A percentile compares a stretch with the other conserved stretches of the same genome.
Conservation (phyloP, 176 grass and related monocot species). For the Olyra latifolia region DNA sequence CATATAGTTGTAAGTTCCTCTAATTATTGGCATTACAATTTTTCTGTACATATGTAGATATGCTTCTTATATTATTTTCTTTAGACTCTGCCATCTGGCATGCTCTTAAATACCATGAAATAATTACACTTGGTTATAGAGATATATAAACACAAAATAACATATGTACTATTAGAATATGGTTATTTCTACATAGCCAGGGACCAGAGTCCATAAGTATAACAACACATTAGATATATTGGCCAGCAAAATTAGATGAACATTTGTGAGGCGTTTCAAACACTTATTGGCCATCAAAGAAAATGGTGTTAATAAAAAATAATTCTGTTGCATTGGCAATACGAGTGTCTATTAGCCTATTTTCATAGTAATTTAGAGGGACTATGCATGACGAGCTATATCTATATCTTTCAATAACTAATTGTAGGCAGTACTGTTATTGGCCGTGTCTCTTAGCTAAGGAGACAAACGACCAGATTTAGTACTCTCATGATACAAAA, state of each 20-base stretch:
- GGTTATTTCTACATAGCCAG: neutral
- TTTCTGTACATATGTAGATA: neutral
- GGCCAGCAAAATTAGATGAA: neutral
- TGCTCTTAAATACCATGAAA: neutral
- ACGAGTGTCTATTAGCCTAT: neutral
- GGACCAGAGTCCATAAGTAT: neutral
- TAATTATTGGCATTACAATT: neutral
- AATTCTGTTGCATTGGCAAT: neutral
- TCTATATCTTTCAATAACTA: neutral
- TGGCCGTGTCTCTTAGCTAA: neutral
- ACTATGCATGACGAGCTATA: neutral
- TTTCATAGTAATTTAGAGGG: no score
- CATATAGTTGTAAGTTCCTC: conserved; percentile 20
- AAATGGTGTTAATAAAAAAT: neutral
- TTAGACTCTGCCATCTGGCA: neutral
- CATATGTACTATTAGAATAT: neutral
- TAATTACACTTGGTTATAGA: neutral
- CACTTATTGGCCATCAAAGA: neutral
- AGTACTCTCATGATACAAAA: no score
- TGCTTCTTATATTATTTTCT: neutral
- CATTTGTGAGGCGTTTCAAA: neutral
- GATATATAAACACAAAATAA: neutral
- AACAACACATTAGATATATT: neutral
- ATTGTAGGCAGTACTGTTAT: neutral
- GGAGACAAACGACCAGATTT: no score